A percentile compares a stretch with the other conserved stretches of the same genome.
phyloP scores from a whole-genome alignment of 306 rosid species.

The Albizia julibrissin region DNA sequence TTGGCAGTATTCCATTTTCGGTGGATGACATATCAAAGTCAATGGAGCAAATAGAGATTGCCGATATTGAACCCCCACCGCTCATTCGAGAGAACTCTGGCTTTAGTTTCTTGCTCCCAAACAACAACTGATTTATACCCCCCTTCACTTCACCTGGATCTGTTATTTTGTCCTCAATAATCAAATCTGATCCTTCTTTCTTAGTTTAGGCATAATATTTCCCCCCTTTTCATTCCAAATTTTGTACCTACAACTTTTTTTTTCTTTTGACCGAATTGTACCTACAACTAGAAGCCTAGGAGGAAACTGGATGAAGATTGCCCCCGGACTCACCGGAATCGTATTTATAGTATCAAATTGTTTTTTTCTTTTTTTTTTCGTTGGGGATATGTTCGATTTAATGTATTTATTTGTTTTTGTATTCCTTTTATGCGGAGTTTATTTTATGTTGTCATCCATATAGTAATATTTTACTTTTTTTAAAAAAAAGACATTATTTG shows the following conservation, averaged over 20 bases:
- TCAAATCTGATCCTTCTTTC: constrained; percentile 1
- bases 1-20: constrained; percentile 64
- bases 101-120: constrained; percentile 62
- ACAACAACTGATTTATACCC: constrained; percentile 3
- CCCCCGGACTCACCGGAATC: not conserved
- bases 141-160: not conserved
- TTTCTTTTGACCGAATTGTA: too few species aligned
- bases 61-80: constrained; percentile 57
- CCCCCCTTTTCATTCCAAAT: constrained; percentile 4
- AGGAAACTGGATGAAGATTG: constrained; percentile 18
- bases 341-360: not conserved
- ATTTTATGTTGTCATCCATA: not conserved
- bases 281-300: constrained; percentile 30
- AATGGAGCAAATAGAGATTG: constrained; percentile 51
- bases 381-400: not conserved
- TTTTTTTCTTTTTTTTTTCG: not conserved
- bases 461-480: not conserved
- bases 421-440: not conserved
- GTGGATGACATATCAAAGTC: constrained; percentile 69
- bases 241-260: constrained; percentile 34
- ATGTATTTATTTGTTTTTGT: not conserved
- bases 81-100: constrained; percentile 55
- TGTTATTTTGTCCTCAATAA: not conserved
- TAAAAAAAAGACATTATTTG: too few species aligned
- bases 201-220: not conserved